These are phyloP conservation scores for Vaccinium macrocarpon DNA, from an alignment of 148 eudicot genomes.

Conservation along the genomic window DNA sequence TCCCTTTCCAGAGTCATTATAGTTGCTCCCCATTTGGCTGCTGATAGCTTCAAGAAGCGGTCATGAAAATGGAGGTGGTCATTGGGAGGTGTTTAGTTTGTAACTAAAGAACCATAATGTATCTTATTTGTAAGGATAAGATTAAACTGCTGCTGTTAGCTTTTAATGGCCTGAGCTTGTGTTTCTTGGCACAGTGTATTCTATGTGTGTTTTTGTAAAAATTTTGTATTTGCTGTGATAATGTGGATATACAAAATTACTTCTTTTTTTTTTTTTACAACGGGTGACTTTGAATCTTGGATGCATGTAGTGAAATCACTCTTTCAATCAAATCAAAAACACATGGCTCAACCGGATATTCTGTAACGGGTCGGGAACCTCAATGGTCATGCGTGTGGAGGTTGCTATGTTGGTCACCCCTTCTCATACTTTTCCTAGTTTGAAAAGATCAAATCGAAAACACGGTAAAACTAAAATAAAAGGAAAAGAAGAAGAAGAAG, in stretches of 20 bases:
- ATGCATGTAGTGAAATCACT: background rate
- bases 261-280: too few relatives aligned
- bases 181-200: slow-evolving; percentile 2
- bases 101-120: slow-evolving; percentile 2
- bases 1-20: slow-evolving; percentile 19
- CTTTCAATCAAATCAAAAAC: background rate
- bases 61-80: background rate
- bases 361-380: too few relatives aligned
- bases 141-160: background rate
- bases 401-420: too few relatives aligned
- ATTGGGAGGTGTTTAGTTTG: slow-evolving; percentile 12
- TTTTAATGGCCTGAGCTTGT: background rate
- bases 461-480: background rate
- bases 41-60: background rate
- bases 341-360: too few relatives aligned
- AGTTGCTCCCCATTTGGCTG: background rate
- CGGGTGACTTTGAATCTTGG: too few relatives aligned
- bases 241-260: background rate
- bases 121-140: background rate
- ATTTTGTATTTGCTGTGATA: background rate
- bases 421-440: too few relatives aligned
- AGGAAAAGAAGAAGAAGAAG: too few relatives aligned
- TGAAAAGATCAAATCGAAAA: background rate
- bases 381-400: too few relatives aligned
- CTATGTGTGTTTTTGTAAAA: background rate